Evolutionary conservation across 139 green algal species (phyloP), one percentile per base, ranked within the genome.

Genomic region (Asterochloris erici): DNA sequence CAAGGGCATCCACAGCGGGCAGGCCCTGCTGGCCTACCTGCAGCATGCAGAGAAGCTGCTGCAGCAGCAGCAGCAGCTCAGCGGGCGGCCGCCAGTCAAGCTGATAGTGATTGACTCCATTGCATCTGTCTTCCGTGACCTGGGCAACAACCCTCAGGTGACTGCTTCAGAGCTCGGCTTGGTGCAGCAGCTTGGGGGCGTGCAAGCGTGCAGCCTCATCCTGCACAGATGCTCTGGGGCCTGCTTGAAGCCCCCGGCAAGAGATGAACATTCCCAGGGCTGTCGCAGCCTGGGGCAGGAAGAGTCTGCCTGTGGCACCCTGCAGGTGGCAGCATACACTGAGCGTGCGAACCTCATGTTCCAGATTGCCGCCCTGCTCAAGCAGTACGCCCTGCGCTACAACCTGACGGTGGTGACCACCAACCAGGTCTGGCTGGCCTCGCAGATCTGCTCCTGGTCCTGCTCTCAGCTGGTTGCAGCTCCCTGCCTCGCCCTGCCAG

Each of bases 21-120:
- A 84, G 17, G 88, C 90, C 0, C 84, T 94, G 66, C 77, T 89
- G 64, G 54, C n/a, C 0, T 69, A 83, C 62, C 81, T 94, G 74
- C 54, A 90, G 76, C 71, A 61, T 26, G n/a, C 79, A 11, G 27
- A 73, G 60, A 15, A 26, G n/a, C 76, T 86, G 0, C 29, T 86
- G 70, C 47, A 14, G 47, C 11, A 79, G 62, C 28, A 61, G 26
- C 77, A 62, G 19, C 29, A n/a, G 17, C 68, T 13, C 79, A 54
- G 38, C 38, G 38, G 38, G 38, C 38, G 63, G 63, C 29, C 61
- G 68, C 84, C 19, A 1, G 71, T 93, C 70, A 84, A 86, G 16
- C 79, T 96, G 61, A 64, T 96, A 19, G 85, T 97, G 23, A 84
- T 96, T 23, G 93, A 96, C 84, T 97, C 93, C 12, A 81, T 96